phyloP scores from a whole-genome alignment of 1,284 basidiomycete species.

The Ganoderma multipileum region DNA sequence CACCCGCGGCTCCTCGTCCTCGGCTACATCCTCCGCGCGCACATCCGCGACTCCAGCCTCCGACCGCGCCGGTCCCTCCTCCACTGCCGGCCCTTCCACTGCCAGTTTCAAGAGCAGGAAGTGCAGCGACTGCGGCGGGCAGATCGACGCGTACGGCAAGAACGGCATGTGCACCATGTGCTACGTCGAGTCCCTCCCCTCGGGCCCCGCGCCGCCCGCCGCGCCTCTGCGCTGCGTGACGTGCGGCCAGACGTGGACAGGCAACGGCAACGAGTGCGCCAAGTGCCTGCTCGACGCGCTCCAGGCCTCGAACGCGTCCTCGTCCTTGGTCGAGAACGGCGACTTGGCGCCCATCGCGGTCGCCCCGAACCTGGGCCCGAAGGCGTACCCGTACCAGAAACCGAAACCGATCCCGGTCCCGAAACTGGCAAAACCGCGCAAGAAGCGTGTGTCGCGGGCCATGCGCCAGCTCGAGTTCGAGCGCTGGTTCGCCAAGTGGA shows the following conservation, averaged over 20 bases:
- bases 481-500: slow-evolving; percentile 19
- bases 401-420: too few species aligned
- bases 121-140: not conserved
- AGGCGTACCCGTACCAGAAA: too few species aligned
- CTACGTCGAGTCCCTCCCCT: slow-evolving; percentile 1
- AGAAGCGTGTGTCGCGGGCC: slow-evolving; percentile 11
- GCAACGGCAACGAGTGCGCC: not conserved
- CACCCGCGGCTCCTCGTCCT: slow-evolving; percentile 1
- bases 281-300: slow-evolving; percentile 1
- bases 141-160: not conserved
- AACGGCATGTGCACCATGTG: slow-evolving; percentile 8
- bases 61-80: not conserved
- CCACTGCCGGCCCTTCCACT: too few species aligned
- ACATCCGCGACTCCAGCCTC: not conserved
- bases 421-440: not conserved
- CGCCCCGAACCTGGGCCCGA: too few species aligned
- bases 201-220: not conserved
- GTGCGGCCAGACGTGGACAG: not conserved
- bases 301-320: not conserved
- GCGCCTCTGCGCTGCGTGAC: not conserved
- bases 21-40: not conserved
- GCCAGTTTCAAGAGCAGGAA: not conserved
- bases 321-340: not conserved
- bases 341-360: too few species aligned
- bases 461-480: slow-evolving; percentile 18